phyloP scores from a whole-genome alignment of 371 early-diverging fungal species.

The Haplosporangium sp. region DNA sequence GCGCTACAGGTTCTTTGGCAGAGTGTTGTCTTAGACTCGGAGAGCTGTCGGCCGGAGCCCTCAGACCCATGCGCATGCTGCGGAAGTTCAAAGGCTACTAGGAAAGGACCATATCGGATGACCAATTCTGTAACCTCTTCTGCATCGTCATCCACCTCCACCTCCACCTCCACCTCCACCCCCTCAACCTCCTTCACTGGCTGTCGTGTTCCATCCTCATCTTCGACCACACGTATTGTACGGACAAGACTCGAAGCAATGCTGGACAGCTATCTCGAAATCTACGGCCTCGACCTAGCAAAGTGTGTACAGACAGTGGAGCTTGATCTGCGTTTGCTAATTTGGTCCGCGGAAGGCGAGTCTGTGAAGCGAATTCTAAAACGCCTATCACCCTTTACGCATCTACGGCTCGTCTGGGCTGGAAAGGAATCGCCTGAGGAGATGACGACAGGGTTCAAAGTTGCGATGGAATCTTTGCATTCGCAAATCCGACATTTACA shows the following conservation, averaged over 20 bases:
- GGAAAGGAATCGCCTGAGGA: slow-evolving; percentile 17
- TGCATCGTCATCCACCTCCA: background rate
- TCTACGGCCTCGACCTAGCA: slow-evolving; percentile 35
- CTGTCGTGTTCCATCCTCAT: background rate
- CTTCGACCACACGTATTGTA: background rate
- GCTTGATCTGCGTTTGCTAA: slow-evolving; percentile 27
- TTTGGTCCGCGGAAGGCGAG: slow-evolving; percentile 16
- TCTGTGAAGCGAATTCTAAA: slow-evolving; percentile 23
- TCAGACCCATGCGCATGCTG: slow-evolving; percentile 21
- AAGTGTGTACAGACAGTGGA: slow-evolving; percentile 41
- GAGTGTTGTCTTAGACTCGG: slow-evolving; percentile 34
- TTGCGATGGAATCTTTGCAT: slow-evolving; percentile 19
- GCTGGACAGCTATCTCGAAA: slow-evolving; percentile 30
- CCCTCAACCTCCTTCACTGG: slow-evolving; percentile 4
- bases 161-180: background rate
- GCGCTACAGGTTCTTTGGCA: slow-evolving; percentile 47
- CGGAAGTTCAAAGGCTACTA: background rate
- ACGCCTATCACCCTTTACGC: slow-evolving; percentile 34
- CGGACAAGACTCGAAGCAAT: slow-evolving; percentile 37
- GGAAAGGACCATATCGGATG: background rate
- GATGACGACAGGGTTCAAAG: slow-evolving; percentile 5
- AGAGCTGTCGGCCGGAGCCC: slow-evolving; percentile 36
- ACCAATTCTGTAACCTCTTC: background rate
- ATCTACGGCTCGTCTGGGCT: slow-evolving; percentile 32
- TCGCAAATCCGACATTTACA: slow-evolving; percentile 24